phyloP scores from a whole-genome alignment of 495 filamentous ascomycete species.

The Tetracladium marchalianum region DNA sequence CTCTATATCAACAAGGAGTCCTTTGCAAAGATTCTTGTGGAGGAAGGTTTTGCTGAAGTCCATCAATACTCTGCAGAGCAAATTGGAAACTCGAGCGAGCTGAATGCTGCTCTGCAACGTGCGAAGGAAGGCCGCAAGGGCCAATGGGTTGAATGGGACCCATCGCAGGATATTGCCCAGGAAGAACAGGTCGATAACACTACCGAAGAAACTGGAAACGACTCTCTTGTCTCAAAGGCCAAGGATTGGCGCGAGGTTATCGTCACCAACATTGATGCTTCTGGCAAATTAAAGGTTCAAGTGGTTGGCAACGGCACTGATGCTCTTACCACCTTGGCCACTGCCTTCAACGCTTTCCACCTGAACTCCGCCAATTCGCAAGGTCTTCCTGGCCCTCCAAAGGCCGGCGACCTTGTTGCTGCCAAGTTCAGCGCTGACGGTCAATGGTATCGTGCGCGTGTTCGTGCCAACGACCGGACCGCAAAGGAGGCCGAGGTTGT shows the following conservation, averaged over 20 bases:
- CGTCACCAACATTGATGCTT: conserved; percentile 76
- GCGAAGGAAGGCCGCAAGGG: conserved; percentile 84
- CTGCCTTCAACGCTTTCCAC: conserved; percentile 79
- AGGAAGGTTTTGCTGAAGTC: conserved; percentile 86
- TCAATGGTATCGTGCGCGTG: conserved; percentile 87
- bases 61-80: conserved; percentile 95
- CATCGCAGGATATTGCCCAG: conserved; percentile 57
- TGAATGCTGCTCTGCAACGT: conserved; percentile 74
- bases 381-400: conserved; percentile 65
- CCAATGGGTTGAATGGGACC: conserved; percentile 90
- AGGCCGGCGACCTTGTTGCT: conserved; percentile 82
- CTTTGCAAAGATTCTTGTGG: conserved; percentile 86
- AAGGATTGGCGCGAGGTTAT: conserved; percentile 89
- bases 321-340: conserved; percentile 77
- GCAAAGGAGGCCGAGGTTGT: conserved; percentile 79
- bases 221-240: conserved; percentile 41
- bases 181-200: conserved; percentile 38
- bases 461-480: conserved; percentile 86
- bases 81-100: conserved; percentile 77
- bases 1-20: conserved; percentile 92
- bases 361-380: conserved; percentile 60
- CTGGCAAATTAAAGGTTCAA: conserved; percentile 75
- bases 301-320: conserved; percentile 73
- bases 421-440: conserved; percentile 80
- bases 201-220: conserved; percentile 36